These are phyloP conservation scores for Penstemon davidsonii DNA, from an alignment of 257 asterid genomes.

Conservation along the genomic window DNA sequence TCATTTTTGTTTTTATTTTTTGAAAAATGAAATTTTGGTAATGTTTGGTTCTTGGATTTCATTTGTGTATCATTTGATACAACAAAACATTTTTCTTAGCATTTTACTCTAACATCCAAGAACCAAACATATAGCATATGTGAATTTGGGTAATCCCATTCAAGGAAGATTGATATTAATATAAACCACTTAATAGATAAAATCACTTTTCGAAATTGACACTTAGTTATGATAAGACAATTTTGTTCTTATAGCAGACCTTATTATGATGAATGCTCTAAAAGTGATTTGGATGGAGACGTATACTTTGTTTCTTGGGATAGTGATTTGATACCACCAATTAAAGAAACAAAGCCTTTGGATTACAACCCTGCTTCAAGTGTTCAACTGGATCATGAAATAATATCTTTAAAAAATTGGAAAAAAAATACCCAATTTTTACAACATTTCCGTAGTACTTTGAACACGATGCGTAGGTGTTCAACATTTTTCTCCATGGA, in stretches of 20 bases:
- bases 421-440: constrained; percentile 25
- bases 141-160: not conserved
- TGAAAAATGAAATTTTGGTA: too few relatives aligned
- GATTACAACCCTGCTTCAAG: constrained; percentile 68
- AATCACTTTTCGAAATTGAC: too few relatives aligned
- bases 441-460: too few relatives aligned
- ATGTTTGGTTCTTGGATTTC: too few relatives aligned
- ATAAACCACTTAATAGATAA: not conserved
- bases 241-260: constrained; percentile 51
- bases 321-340: constrained; percentile 60
- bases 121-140: too few relatives aligned
- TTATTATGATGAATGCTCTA: constrained; percentile 96
- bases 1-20: too few relatives aligned
- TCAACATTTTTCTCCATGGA: too few relatives aligned
- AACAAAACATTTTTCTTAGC: too few relatives aligned
- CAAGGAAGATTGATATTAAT: not conserved
- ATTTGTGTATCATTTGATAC: too few relatives aligned
- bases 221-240: not conserved
- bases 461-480: too few relatives aligned
- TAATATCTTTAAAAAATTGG: constrained; percentile 24
- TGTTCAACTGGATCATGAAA: constrained; percentile 55
- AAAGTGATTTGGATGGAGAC: constrained; percentile 96
- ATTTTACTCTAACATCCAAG: too few relatives aligned
- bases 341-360: constrained; percentile 47
- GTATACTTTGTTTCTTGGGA: constrained; percentile 94